Evolutionary conservation across 1,284 basidiomycete genomes (phyloP), one percentile per base, ranked within the genome.

Genomic region (Exobasidium cylindrosporum): DNA sequence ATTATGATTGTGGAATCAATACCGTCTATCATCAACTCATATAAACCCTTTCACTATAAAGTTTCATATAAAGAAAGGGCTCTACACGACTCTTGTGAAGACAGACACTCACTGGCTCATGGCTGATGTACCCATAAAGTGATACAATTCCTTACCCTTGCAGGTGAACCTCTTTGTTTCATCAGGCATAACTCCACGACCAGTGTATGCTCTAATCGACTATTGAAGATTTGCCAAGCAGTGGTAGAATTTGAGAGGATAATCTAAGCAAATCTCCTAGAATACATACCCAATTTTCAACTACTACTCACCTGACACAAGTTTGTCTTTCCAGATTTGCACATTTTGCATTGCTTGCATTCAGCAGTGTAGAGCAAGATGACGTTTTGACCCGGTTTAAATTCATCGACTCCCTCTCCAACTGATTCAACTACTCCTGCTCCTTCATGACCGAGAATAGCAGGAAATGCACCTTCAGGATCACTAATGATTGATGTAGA

Each of bases 91-190:
- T n/a, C n/a, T n/a, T n/a, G n/a, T n/a, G n/a, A n/a, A n/a, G n/a
- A n/a, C n/a, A n/a, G n/a, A n/a, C n/a, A n/a, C 35, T 40, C 35
- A 40, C 35, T 98, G 94, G 26, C 92, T 94, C 83, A 99, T 98
- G 3, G 95, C 96, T 50, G 94, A 97, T 24, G 89, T 92, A 53
- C 95, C 95, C 96, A 98, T 99, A 75, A 98, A 99, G 82, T 97
- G 94, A 80, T 88, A 85, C 69, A 99, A 85, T 57, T 88, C 85
- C 81, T 96, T 84, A 54, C 94, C 95, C 69, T 90, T 90, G 83
- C 88, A 88, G 61, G 86, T 89, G 87, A 99, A 99, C 57, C 95
- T 90, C 64, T 84, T 86, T n/a, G 88, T 89, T 61, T 86, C 87
- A 80, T 98, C 93, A 24, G 96, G 92, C 94, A 99, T 97, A 35